A percentile compares a stretch with the other conserved stretches of the same genome.
Conservation (phyloP, 371 early-diverging fungal genomes). For the Haplosporangium sp. region DNA sequence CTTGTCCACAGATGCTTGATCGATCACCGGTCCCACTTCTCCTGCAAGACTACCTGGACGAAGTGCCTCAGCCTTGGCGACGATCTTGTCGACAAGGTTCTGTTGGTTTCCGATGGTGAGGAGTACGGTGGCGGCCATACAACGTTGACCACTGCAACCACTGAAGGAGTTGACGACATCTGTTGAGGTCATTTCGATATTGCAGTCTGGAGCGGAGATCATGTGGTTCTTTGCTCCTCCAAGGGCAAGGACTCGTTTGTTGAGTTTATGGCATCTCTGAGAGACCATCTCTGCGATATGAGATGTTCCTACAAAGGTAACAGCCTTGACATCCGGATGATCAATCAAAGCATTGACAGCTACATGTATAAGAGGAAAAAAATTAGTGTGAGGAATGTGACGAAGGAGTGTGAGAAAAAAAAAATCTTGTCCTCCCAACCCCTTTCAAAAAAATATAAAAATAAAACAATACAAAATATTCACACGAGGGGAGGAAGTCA, state of each 20-base stretch:
- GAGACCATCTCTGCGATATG: constrained; percentile 70
- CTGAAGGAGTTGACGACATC: constrained; percentile 78
- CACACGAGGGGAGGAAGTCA: too few species aligned
- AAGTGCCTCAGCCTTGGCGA: constrained; percentile 64
- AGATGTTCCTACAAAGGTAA: constrained; percentile 82
- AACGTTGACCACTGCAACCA: constrained; percentile 75
- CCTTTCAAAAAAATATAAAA: too few species aligned
- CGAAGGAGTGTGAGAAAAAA: too few species aligned
- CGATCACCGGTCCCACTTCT: constrained; percentile 79
- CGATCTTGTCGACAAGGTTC: constrained; percentile 66
- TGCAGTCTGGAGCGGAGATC: constrained; percentile 78
- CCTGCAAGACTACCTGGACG: constrained; percentile 59
- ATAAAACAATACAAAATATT: too few species aligned
- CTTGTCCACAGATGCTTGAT: constrained; percentile 63
- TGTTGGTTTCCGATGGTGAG: constrained; percentile 74
- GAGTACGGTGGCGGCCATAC: constrained; percentile 82
- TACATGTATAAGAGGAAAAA: not conserved
- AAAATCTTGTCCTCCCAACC: too few species aligned
- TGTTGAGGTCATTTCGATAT: constrained; percentile 75
- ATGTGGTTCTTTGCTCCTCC: constrained; percentile 80
- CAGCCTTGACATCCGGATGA: constrained; percentile 69
- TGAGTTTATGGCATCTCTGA: constrained; percentile 58
- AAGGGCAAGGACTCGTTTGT: constrained; percentile 76
- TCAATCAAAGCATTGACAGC: constrained; percentile 63
- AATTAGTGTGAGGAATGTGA: not conserved